Evolutionary conservation across 208 protist species (phyloP), one percentile per base, ranked within the genome.

Genomic region (Crithidia fasciculata): DNA sequence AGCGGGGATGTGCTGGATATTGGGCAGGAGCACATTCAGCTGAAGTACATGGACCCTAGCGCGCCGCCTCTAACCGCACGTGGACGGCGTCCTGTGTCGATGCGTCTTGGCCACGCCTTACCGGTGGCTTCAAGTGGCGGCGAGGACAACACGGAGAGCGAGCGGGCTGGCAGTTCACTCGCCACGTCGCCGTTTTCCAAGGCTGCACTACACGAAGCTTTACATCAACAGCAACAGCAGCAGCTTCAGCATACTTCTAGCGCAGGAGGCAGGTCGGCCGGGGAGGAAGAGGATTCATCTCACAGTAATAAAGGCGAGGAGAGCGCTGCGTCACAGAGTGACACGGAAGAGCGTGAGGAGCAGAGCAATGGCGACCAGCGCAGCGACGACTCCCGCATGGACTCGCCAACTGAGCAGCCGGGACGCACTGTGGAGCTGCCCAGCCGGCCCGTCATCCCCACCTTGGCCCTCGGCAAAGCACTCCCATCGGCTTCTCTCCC

Each of bases 1-100:
- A 89, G 74, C 52, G 91, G 91, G 12, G 87, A 88, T 61, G 71
- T 94, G 44, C 52, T 96, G 5, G 80, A 81, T 15, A 69, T 96
- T 2, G 89, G 81, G n/a, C 28, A 15, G 6, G 76, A 86, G 15
- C 84, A 78, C 58, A 66, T 87, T 19, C 77, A 93, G 68, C 81
- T 94, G 18, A 83, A 84, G 65, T 93, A 93, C 72, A 88, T 89
- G 9, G 84, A 92, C 62, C 88, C 87, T 10, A 70, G 83, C 7
- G 70, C 75, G 43, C 56, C 77, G 8, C 77, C 74, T 5, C 12
- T 74, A 49, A 81, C 82, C 40, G 72, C 73, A 8, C 70, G 78
- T 10, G 68, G 74, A 2, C 43, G 59, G 15, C 74, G 70, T 28
- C 67, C 70, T 9, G 59, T 63, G 54, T 19, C 47, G 13, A 13